Base-by-base conservation (phyloP, 2,329 filamentous ascomycete genomes). In the Monilinia laxa region DNA sequence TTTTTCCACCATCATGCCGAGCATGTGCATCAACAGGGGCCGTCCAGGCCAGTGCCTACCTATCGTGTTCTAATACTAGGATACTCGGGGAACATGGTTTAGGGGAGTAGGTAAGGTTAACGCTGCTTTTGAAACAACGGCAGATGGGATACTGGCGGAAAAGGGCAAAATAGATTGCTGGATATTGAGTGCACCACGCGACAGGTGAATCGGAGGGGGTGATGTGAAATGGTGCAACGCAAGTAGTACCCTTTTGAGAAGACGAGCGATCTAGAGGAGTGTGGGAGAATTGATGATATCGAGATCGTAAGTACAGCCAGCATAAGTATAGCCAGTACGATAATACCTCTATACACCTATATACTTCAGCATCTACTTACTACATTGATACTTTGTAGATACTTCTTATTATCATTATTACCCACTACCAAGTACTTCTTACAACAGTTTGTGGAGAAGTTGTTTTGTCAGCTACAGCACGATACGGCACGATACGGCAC, bases 21-120 rank as follows among this genome's bases (percentile, higher is more conserved):
- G 40, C 63, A 65, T 59, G 63, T 59, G 63, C 63, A 65, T 45
- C n/a, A 14, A 28, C 57, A 60, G 62, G 62, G 52, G 49, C 62
- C 40, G 45, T 40, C 42, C 53, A 53, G 53, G 25, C 40, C 40
- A 18, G 49, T 35, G 53, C 52, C 28, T 51, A 49, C 57, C 31
- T 35, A 35, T 40, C 28, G 47, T 49, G 42, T 60, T 16, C 12
- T 14, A 16, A 12, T 40, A 20, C 63, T 49, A 42, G 63, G 63
- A 58, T 42, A 12, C 31, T 65, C 63, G 63, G 63, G 63, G 63
- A 65, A 65, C 54, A 65, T 31, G 63, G 63, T 23, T 51, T 18
- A 45, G 47, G 45, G 9, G 31, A 31, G 14, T 60, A 25, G 55
- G 18, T 49, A 49, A 59, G 57, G 25, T 64, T 64, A 55, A 64